Percentiles rank a stretch among this genome's conserved stretches.
Evolutionary conservation across 2,329 filamentous ascomycete species (phyloP).

Genomic region (Phaeoacremonium minimum): DNA sequence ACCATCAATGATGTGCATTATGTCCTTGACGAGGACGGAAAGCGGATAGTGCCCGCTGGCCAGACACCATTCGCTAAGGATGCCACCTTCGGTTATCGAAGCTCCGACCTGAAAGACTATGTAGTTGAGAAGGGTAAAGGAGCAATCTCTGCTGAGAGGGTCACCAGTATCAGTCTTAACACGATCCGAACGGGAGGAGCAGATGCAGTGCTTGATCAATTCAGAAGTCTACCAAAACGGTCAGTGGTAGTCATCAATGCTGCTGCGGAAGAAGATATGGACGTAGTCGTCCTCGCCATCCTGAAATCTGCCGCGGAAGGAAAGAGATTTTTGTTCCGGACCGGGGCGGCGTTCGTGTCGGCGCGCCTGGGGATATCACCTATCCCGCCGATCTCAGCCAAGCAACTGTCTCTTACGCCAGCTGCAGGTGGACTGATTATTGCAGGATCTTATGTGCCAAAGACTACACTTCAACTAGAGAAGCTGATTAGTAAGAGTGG

Average conservation of each 20-base stretch:
- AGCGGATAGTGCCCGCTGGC: constrained; percentile 41
- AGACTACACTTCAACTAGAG: constrained; percentile 51
- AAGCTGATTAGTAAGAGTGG: constrained; percentile 31
- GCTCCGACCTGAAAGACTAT: constrained; percentile 48
- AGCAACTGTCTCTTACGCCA: constrained; percentile 31
- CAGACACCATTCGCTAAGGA: constrained; percentile 53
- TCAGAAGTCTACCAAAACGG: constrained; percentile 28
- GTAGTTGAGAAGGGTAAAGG: constrained; percentile 49
- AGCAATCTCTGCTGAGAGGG: constrained; percentile 26
- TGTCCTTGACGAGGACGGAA: constrained; percentile 48
- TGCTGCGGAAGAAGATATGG: constrained; percentile 44
- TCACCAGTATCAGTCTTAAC: constrained; percentile 37
- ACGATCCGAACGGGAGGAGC: constrained; percentile 43
- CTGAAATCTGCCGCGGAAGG: constrained; percentile 26
- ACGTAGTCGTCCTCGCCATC: constrained; percentile 47
- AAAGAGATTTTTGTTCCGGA: constrained; percentile 30
- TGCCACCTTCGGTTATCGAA: constrained; percentile 52
- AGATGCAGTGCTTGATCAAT: constrained; percentile 30
- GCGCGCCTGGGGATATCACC: constrained; percentile 46
- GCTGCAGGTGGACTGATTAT: constrained; percentile 46
- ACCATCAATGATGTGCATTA: constrained; percentile 57
- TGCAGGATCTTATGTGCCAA: constrained; percentile 54
- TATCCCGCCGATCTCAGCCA: constrained; percentile 44
- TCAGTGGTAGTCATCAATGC: constrained; percentile 44
- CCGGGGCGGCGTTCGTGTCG: constrained; percentile 36